Evolutionary conservation across 2,329 filamentous ascomycete genomes (phyloP), one percentile per base, ranked within the genome.

Genomic region (Shiraia sp.): DNA sequence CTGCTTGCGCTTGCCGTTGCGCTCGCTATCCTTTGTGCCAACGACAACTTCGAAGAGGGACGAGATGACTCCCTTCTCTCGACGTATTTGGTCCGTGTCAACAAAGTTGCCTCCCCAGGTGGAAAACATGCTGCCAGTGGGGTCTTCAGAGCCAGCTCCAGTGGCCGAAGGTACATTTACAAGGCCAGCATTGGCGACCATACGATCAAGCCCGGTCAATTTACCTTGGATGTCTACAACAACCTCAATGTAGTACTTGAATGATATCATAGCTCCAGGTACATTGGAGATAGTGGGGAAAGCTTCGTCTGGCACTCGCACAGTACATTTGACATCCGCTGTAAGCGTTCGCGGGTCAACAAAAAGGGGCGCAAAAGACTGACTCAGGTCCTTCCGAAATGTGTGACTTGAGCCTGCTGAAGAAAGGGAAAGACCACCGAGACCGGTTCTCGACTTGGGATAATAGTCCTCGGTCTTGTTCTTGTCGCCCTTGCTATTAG

Each of bases 361-460:
- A 40, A 96, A 89, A 32, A 99, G 76, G 4, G 93, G 91, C 14
- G 88, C 86, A 42, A 95, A 90, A 1, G 87, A 86, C 67, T 99
- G 93, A 4, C 88, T 86, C 3, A 99, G 75, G 66, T 99, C 93
- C 67, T 97, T 97, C 39, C 93, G 86, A 66, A 96, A 97, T n/a
- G 93, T 81, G 67, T 91, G 93, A 64, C 85, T 92, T 2, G 90
- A 91, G 26, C 89, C 86, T 6, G 88, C 87, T 1, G 90, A 93
- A 1, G 88, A 89, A 28, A 97, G 77, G 1, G 91, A 95, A 19
- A 97, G 75, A 0, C 91, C 91, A 12, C 88, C 88, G 6, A 96
- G 79, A 0, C 90, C 91, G 1, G 90, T 95, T 47, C 87, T 84
- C 2, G 90, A 96, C 58, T 86, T 88, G 4, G 91, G 90, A 63